phyloP scores from a whole-genome alignment of 257 asterid species.

The Rhazya stricta region DNA sequence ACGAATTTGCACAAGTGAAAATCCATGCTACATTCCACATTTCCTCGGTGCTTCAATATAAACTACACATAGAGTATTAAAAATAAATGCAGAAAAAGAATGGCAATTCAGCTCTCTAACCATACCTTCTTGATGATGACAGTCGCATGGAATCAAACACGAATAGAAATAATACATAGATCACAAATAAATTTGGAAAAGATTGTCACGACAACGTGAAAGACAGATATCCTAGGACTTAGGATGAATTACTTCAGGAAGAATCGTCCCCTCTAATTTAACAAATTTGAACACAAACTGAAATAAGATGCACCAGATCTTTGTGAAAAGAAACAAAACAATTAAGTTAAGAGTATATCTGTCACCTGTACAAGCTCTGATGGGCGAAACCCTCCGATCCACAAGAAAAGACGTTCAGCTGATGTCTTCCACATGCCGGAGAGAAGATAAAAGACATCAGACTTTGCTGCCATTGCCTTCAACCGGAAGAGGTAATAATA shows the following conservation, averaged over 20 bases:
- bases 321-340: background rate
- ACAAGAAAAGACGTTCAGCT: constrained; percentile 80
- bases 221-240: background rate
- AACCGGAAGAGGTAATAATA: constrained; percentile 63
- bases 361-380: constrained; percentile 79
- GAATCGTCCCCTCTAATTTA: background rate
- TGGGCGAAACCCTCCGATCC: constrained; percentile 96
- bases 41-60: background rate
- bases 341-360: background rate
- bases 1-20: background rate
- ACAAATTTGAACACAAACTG: background rate
- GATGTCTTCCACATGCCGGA: constrained; percentile 86
- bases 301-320: background rate
- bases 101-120: background rate
- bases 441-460: constrained; percentile 74
- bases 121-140: background rate
- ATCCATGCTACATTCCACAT: background rate
- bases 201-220: background rate
- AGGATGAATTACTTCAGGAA: background rate
- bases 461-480: constrained; percentile 77
- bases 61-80: background rate
- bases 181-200: background rate
- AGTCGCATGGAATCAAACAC: background rate
- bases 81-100: background rate
- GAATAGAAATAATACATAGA: background rate